Conservation (phyloP, 805 yeast species). For the Pichia nanzhaoensis region DNA sequence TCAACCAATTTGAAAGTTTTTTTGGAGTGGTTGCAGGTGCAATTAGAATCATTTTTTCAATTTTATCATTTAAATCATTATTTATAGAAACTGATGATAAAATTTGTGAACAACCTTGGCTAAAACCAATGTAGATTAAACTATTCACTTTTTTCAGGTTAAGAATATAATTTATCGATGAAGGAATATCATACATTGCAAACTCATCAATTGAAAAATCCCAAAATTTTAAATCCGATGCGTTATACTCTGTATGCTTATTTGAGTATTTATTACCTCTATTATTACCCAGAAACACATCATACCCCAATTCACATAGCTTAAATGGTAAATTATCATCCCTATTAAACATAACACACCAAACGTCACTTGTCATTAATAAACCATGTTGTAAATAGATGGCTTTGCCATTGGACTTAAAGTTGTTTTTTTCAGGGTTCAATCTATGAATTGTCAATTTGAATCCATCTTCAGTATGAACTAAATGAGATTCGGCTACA, state of each 20-base stretch:
- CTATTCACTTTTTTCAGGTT: constrained; percentile 36
- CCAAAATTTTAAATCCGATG: constrained; percentile 59
- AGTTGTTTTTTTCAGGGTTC: constrained; percentile 30
- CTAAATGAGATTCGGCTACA: constrained; percentile 66
- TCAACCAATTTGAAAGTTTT: constrained; percentile 68
- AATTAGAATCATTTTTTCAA: constrained; percentile 43
- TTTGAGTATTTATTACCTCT: constrained; percentile 90
- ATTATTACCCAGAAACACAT: constrained; percentile 92
- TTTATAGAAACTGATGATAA: constrained; percentile 75
- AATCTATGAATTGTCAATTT: constrained; percentile 70
- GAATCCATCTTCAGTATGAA: constrained; percentile 71
- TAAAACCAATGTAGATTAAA: constrained; percentile 78
- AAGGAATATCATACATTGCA: constrained; percentile 86
- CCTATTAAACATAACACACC: constrained; percentile 35
- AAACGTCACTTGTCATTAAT: constrained; percentile 80
- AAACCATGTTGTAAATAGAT: constrained; percentile 90
- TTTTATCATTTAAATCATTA: constrained; percentile 55
- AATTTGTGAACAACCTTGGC: constrained; percentile 94
- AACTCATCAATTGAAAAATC: constrained; percentile 89
- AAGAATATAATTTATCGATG: constrained; percentile 70
- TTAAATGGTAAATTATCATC: constrained; percentile 61
- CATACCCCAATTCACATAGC: constrained; percentile 76
- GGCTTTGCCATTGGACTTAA: constrained; percentile 37
- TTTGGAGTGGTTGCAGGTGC: constrained; percentile 96
- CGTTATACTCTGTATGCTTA: constrained; percentile 51